Evolutionary conservation across 1,284 basidiomycete genomes (phyloP).

Genomic region (Ustilago trichophora): DNA sequence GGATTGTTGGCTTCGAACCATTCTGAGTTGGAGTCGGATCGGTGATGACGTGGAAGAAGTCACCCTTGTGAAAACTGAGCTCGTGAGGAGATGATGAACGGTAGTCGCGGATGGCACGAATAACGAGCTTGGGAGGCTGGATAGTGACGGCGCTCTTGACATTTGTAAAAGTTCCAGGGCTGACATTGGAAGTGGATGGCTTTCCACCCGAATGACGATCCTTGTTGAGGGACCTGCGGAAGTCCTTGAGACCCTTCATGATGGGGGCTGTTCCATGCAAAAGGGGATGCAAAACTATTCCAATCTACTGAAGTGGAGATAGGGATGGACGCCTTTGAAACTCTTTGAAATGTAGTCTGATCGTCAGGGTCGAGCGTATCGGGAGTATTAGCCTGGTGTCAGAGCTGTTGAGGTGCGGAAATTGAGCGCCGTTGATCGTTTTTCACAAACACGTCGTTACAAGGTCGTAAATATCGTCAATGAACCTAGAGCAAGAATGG

Average conservation of each 20-base stretch:
- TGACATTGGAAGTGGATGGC: slow-evolving; percentile 15
- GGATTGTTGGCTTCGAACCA: slow-evolving; percentile 74
- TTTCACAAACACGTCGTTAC: slow-evolving; percentile 2
- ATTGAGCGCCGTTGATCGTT: too few relatives aligned
- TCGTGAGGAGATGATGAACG: slow-evolving; percentile 81
- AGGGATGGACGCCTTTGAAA: too few relatives aligned
- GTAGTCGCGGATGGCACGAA: slow-evolving; percentile 81
- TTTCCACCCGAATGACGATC: slow-evolving; percentile 52
- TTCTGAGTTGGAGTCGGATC: slow-evolving; percentile 70
- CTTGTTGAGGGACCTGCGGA: slow-evolving; percentile 61
- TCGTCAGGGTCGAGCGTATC: too few relatives aligned
- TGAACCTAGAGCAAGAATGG: background rate
- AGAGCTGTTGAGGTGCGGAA: too few relatives aligned
- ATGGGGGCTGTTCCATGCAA: background rate
- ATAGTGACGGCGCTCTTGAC: slow-evolving; percentile 52
- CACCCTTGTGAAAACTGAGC: slow-evolving; percentile 89
- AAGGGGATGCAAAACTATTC: too few relatives aligned
- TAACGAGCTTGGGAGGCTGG: slow-evolving; percentile 89
- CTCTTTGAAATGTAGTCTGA: too few relatives aligned
- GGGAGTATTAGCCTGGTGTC: too few relatives aligned
- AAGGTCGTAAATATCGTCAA: slow-evolving; percentile 10
- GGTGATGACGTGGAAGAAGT: slow-evolving; percentile 94
- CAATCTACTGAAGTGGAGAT: too few relatives aligned
- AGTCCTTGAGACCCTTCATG: slow-evolving; percentile 64
- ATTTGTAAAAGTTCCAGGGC: slow-evolving; percentile 38